Conservation (phyloP, 768 basidiomycete genomes). For the Plicaturopsis crispa region DNA sequence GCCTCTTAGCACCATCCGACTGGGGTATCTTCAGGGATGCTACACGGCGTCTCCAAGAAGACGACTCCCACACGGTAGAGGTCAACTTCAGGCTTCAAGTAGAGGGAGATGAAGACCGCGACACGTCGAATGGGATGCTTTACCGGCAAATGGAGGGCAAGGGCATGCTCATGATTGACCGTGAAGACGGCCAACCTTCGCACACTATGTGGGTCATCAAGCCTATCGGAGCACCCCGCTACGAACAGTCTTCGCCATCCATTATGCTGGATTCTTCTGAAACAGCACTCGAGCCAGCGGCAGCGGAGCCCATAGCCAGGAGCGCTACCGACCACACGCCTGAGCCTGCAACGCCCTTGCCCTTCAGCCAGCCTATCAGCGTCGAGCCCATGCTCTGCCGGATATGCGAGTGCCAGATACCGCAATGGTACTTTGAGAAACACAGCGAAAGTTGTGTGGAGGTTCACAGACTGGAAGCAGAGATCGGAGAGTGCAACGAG, state of each 20-base stretch:
- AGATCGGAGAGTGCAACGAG: slow-evolving; percentile 92
- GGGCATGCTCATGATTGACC: slow-evolving; percentile 97
- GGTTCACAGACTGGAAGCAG: slow-evolving; percentile 91
- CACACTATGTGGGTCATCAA: slow-evolving; percentile 99
- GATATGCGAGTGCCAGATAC: slow-evolving; percentile 94
- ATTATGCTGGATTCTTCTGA: slow-evolving; percentile 47
- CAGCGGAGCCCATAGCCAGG: slow-evolving; percentile 21
- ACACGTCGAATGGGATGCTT: slow-evolving; percentile 37
- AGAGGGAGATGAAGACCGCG: slow-evolving; percentile 45
- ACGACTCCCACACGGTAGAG: slow-evolving; percentile 92
- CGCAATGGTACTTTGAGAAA: slow-evolving; percentile 99
- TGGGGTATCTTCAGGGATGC: slow-evolving; percentile 82
- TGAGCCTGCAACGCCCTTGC: slow-evolving; percentile 62
- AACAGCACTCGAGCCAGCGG: slow-evolving; percentile 32
- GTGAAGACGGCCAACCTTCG: slow-evolving; percentile 77
- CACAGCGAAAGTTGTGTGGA: slow-evolving; percentile 99
- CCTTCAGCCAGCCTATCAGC: slow-evolving; percentile 70
- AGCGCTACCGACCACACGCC: slow-evolving; percentile 26
- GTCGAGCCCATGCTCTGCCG: slow-evolving; percentile 86
- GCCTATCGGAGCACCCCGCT: slow-evolving; percentile 66
- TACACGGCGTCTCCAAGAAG: slow-evolving; percentile 74
- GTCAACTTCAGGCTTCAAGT: slow-evolving; percentile 84
- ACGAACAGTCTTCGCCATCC: slow-evolving; percentile 56
- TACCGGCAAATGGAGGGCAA: slow-evolving; percentile 94
- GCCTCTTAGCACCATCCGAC: slow-evolving; percentile 72